Evolutionary conservation across 495 filamentous ascomycete genomes (phyloP), one percentile per base, ranked within the genome.

Genomic region (Glarea lozoyensis): DNA sequence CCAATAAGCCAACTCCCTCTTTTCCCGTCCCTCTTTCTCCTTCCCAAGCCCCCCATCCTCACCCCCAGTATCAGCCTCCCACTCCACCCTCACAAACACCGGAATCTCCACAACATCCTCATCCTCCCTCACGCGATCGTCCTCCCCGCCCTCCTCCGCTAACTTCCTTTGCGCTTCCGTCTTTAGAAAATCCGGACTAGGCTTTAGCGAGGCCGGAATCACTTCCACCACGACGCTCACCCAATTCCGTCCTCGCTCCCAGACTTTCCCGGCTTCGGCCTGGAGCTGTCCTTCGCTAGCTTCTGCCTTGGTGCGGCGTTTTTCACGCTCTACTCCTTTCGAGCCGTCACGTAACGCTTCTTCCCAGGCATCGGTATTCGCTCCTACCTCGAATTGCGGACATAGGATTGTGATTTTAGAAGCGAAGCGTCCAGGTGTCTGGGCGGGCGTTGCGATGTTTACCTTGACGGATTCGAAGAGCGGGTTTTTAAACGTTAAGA

Each of bases 71-170:
- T 94, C 88, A 24, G 76, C 73, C 63, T 96, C 89, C 81, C 87
- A 98, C 61, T 95, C 88, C 49, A 94, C 70, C 32, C 86, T 73
- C 53, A 97, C 86, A 63, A 90, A 90, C 40, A 98, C 75, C 25
- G 92, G 90, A 51, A 97, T 89, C 69, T 98, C 92, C 24, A 96
- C 64, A n/a, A 95, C 72, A 56, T 94, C 85, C 50, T 92, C 88
- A 52, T 89, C 84, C 41, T 86, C 80, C 44, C 67, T 73, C 24
- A 80, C 48, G 43, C 52, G 42, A n/a, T 50, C 46, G 4, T 49
- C 48, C 22, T 45, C 42, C n/a, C n/a, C n/a, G n/a, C n/a, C n/a
- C n/a, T n/a, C n/a, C n/a, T n/a, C n/a, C n/a, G n/a, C n/a, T n/a
- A n/a, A n/a, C 21, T 38, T 38, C 29, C 37, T 37, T 24, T 25